Evolutionary conservation across 805 yeast species (phyloP).

Genomic region (Barnettozyma wickerhamii): DNA sequence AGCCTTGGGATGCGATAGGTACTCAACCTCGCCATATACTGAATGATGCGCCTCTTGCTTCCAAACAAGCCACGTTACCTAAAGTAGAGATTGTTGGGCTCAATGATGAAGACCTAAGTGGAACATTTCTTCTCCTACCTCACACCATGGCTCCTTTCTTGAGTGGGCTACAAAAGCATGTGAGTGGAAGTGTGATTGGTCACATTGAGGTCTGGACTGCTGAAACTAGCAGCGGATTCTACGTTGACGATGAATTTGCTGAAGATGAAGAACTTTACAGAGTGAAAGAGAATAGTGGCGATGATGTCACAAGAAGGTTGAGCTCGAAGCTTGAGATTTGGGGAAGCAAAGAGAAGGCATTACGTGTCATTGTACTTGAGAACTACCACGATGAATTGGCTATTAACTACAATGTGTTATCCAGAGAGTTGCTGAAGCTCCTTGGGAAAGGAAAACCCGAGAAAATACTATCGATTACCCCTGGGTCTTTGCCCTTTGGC

Average conservation of each 20-base stretch:
- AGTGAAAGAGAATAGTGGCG: slow-evolving; percentile 6
- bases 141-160: slow-evolving; percentile 2
- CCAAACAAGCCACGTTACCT: slow-evolving; percentile 1
- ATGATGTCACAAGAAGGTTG: not conserved
- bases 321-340: slow-evolving; percentile 13
- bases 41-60: slow-evolving; percentile 4
- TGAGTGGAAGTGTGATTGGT: not conserved
- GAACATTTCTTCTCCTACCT: slow-evolving; percentile 6
- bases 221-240: not conserved
- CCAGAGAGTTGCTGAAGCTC: slow-evolving; percentile 20
- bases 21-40: slow-evolving; percentile 9
- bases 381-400: slow-evolving; percentile 29
- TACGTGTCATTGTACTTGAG: slow-evolving; percentile 13
- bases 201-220: slow-evolving; percentile 3
- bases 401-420: slow-evolving; percentile 28
- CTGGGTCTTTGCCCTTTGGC: slow-evolving; percentile 31
- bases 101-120: not conserved
- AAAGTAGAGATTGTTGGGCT: not conserved
- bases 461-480: slow-evolving; percentile 23
- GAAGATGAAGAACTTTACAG: slow-evolving; percentile 50
- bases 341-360: slow-evolving; percentile 7
- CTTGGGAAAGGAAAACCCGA: not conserved
- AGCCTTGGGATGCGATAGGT: slow-evolving; percentile 10
- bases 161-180: slow-evolving; percentile 3
- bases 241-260: slow-evolving; percentile 30